Evolutionary conservation across 1,139 yeast species (phyloP), one percentile per base, ranked within the genome.

Genomic region (Zygoascus sp.): DNA sequence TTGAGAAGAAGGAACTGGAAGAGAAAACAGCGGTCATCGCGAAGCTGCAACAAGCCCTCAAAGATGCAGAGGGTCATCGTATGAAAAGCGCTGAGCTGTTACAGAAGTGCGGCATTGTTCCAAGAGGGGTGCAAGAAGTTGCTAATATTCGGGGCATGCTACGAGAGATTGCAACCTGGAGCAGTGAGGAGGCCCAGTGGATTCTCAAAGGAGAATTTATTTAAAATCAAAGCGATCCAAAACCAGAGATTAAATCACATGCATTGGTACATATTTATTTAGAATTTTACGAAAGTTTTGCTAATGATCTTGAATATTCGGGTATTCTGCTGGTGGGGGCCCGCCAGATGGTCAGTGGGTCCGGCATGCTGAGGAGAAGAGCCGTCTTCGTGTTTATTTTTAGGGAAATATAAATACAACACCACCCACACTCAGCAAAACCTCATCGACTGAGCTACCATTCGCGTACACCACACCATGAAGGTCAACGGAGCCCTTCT

Each of bases 111-210:
- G 67, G 75, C 3, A 62, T 82, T 28, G 62, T 67, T 42, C 64
- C 82, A 20, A 67, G 66, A 5, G 74, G 77, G 38, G 78, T 75
- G 20, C 74, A 74, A 46, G 85, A 83, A 38, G 77, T 86, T 42
- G 72, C 83, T 1, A 68, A 77, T 49, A 72, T 86, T 17, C 68
- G 96, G 42, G 80, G 86, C 1, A 74, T 89, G 75, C 62, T 90
- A 46, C 74, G 79, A 49, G 77, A 79, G 46, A 76, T 87, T 15
- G 87, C 95, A 4, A 66, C 60, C 0, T 90, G 96, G 92, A 78
- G 82, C 53, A 64, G 69, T 8, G 59, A 51, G 1, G 64, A 63
- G 37, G 75, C 76, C 46, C 81, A 80, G 0, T 89, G 97, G 96
- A 60, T 60, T 1, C 64, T 87, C 37, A 80, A 81, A 53, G 72